A percentile compares a stretch with the other conserved stretches of the same genome.
These are phyloP conservation scores for Quercus berberidifolia DNA, from an alignment of 306 rosid species.

Conservation along the genomic window DNA sequence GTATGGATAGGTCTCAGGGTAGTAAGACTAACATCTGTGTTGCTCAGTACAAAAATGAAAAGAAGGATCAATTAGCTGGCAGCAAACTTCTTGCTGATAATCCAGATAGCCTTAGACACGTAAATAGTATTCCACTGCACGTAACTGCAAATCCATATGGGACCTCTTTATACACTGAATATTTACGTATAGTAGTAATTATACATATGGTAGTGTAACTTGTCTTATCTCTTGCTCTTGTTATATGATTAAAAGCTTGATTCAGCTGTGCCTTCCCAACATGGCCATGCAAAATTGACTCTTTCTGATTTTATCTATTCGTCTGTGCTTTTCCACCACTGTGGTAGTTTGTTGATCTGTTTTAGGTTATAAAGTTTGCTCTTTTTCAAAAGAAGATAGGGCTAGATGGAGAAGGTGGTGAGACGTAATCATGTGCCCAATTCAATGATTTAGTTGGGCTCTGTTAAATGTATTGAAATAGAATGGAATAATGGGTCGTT, in stretches of 20 bases:
- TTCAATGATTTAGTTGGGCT: neutral
- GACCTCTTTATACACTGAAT: constrained; percentile 24
- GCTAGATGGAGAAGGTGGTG: neutral
- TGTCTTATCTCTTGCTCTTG: neutral
- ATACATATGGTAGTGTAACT: neutral
- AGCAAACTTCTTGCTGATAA: constrained; percentile 25
- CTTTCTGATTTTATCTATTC: neutral
- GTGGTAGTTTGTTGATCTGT: neutral
- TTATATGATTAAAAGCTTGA: neutral
- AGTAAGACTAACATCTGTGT: constrained; percentile 21
- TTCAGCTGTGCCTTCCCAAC: neutral
- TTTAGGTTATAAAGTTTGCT: neutral
- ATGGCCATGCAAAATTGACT: neutral
- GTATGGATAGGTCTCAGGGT: constrained; percentile 31
- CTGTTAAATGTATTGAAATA: neutral
- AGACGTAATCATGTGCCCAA: neutral
- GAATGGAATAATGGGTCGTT: neutral
- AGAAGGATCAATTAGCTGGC: constrained; percentile 33
- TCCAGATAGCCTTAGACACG: constrained; percentile 26
- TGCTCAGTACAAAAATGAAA: constrained; percentile 22
- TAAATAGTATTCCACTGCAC: constrained; percentile 26
- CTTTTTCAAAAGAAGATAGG: neutral
- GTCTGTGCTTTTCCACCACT: neutral
- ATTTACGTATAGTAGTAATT: constrained; percentile 3
- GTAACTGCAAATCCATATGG: constrained; percentile 37